Percentiles rank a stretch among this genome's conserved stretches.
These are phyloP conservation scores for Gentiana macrophylla DNA, from an alignment of 257 asterid genomes.

Conservation along the genomic window DNA sequence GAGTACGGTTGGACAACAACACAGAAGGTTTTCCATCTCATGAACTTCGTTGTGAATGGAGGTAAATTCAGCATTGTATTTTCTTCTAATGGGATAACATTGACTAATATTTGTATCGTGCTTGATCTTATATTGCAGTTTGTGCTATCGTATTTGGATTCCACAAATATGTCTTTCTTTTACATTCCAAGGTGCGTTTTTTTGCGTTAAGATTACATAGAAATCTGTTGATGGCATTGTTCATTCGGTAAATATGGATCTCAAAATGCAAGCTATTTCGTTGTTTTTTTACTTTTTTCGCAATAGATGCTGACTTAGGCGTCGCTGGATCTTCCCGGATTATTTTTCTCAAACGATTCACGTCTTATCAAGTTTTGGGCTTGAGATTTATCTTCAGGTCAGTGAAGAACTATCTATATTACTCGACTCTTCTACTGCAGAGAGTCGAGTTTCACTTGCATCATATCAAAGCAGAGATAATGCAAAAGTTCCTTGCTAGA, in stretches of 20 bases:
- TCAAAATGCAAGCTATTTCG: too few relatives aligned
- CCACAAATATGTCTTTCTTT: constrained; percentile 58
- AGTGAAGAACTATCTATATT: constrained; percentile 18
- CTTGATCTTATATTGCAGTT: constrained; percentile 43
- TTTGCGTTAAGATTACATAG: too few relatives aligned
- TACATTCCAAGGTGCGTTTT: constrained; percentile 66
- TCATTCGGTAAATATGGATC: too few relatives aligned
- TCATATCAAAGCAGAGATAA: too few relatives aligned
- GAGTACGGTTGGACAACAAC: constrained; percentile 98
- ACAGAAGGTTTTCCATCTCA: constrained; percentile 94
- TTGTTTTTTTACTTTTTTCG: neutral
- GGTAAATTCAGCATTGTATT: constrained; percentile 33
- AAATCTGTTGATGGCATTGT: too few relatives aligned
- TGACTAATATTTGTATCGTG: constrained; percentile 4
- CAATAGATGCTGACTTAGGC: constrained; percentile 55
- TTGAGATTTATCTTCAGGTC: constrained; percentile 88
- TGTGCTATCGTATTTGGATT: constrained; percentile 82
- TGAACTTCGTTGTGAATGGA: constrained; percentile 96
- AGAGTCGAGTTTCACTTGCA: too few relatives aligned
- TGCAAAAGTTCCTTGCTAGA: too few relatives aligned
- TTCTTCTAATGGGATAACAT: constrained; percentile 1
- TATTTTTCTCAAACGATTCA: constrained; percentile 82
- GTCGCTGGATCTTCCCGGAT: constrained; percentile 80
- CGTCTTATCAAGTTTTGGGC: constrained; percentile 95
- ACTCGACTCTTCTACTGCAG: too few relatives aligned